These are phyloP conservation scores for Sclerotinia nivalis DNA, from an alignment of 2,329 filamentous ascomycete genomes.

Conservation along the genomic window DNA sequence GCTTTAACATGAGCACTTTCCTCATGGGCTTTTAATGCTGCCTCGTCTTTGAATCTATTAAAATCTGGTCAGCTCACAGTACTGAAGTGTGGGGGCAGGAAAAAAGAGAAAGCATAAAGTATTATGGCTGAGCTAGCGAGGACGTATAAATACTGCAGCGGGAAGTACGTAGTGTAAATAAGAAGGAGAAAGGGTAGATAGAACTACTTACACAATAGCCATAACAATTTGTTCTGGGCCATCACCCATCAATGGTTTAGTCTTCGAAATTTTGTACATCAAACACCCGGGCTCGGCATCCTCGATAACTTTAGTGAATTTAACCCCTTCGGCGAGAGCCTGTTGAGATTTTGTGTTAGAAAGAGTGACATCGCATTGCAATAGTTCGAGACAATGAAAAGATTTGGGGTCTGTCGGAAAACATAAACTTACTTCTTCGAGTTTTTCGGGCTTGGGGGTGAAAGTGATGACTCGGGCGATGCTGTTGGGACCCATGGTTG, in stretches of 20 bases:
- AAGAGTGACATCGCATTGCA: neutral
- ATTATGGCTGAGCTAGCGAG: neutral
- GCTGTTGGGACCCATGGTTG: constrained; percentile 5
- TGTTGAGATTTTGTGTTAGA: neutral
- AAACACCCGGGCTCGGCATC: constrained; percentile 4
- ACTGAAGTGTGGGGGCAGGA: too few relatives aligned
- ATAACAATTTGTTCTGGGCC: constrained; percentile 18
- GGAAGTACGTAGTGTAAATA: neutral
- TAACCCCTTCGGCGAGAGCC: neutral
- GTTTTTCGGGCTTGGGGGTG: constrained; percentile 12
- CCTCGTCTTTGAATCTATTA: constrained; percentile 17
- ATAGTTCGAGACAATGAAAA: neutral
- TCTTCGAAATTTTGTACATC: constrained; percentile 11
- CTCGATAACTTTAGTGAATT: constrained; percentile 1
- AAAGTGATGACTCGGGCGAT: constrained; percentile 2
- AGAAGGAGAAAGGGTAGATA: neutral
- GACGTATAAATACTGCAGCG: neutral
- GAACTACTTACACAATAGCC: neutral
- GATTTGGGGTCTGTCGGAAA: neutral
- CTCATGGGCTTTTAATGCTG: constrained; percentile 8
- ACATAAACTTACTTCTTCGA: neutral
- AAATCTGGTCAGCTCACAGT: neutral
- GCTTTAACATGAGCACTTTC: neutral
- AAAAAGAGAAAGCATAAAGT: neutral
- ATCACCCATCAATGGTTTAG: constrained; percentile 3